Evolutionary conservation across 352 stramenopile genomes (phyloP).

Genomic region (Phytophthora syringae): DNA sequence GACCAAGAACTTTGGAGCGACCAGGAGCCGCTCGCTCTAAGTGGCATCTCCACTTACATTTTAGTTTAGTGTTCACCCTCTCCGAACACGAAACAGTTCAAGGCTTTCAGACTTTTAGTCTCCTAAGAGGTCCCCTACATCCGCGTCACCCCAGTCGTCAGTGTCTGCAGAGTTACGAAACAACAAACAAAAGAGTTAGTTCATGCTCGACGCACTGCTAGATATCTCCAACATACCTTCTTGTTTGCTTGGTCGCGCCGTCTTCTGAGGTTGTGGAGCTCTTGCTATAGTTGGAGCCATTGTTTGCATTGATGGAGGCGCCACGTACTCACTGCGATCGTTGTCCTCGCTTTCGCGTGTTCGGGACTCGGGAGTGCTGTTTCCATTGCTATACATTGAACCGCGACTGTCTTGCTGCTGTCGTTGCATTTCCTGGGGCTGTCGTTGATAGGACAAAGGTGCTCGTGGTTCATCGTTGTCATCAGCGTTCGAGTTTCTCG

Average conservation of each 20-base stretch:
- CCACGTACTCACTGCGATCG: slow-evolving; percentile 46
- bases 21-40: slow-evolving; percentile 19
- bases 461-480: slow-evolving; percentile 24
- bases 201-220: no score
- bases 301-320: slow-evolving; percentile 43
- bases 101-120: slow-evolving; percentile 47
- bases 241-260: slow-evolving; percentile 44
- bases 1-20: not conserved
- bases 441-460: slow-evolving; percentile 27
- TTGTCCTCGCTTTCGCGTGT: slow-evolving; percentile 37
- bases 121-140: slow-evolving; percentile 77
- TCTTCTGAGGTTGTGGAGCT: slow-evolving; percentile 39
- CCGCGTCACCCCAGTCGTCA: slow-evolving; percentile 83
- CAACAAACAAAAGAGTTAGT: slow-evolving; percentile 12
- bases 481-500: slow-evolving; percentile 21
- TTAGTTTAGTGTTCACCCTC: not conserved
- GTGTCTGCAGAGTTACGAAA: slow-evolving; percentile 42
- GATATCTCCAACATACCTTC: slow-evolving; percentile 59
- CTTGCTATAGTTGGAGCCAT: slow-evolving; percentile 40
- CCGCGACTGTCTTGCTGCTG: slow-evolving; percentile 32
- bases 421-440: slow-evolving; percentile 36
- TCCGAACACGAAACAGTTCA: slow-evolving; percentile 30
- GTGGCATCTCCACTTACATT: slow-evolving; percentile 8
- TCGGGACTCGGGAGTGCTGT: slow-evolving; percentile 23
- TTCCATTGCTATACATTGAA: slow-evolving; percentile 34